phyloP scores from a whole-genome alignment of 108 stramenopile species.

The Fistulifera solaris region DNA sequence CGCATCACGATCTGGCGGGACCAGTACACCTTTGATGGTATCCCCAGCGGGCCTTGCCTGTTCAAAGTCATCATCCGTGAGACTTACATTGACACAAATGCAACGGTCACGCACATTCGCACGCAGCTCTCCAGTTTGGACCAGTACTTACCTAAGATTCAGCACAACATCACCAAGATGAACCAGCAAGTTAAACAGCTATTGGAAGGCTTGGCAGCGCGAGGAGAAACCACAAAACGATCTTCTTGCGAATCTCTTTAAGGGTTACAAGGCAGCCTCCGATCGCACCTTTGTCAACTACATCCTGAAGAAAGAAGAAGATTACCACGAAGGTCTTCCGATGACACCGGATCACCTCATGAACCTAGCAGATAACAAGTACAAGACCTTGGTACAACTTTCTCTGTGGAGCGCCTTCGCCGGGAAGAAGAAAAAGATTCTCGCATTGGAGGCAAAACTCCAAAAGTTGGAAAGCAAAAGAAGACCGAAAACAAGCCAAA shows the following conservation, averaged over 20 bases:
- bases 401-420: conserved; percentile 1
- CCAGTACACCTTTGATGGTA: too few species aligned
- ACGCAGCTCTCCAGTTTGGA: too few species aligned
- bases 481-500: too few species aligned
- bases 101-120: too few species aligned
- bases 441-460: conserved; percentile 23
- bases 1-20: too few species aligned
- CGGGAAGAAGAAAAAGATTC: conserved; percentile 15
- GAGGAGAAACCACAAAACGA: conserved; percentile 13
- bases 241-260: conserved; percentile 27
- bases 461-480: too few species aligned
- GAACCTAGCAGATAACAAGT: conserved; percentile 19
- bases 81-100: too few species aligned
- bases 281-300: conserved; percentile 16
- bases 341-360: conserved; percentile 13
- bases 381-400: conserved; percentile 7
- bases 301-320: conserved; percentile 15
- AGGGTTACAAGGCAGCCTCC: conserved; percentile 10
- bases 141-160: too few species aligned
- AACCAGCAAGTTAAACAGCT: conserved; percentile 16
- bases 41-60: too few species aligned
- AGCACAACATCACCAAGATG: conserved; percentile 17
- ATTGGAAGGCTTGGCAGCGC: conserved; percentile 7
- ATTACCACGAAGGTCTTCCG: conserved; percentile 21
- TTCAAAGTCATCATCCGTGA: too few species aligned